Evolutionary conservation across 2,329 filamentous ascomycete genomes (phyloP), one percentile per base, ranked within the genome.

Genomic region (Aspergillus thermomutatus): DNA sequence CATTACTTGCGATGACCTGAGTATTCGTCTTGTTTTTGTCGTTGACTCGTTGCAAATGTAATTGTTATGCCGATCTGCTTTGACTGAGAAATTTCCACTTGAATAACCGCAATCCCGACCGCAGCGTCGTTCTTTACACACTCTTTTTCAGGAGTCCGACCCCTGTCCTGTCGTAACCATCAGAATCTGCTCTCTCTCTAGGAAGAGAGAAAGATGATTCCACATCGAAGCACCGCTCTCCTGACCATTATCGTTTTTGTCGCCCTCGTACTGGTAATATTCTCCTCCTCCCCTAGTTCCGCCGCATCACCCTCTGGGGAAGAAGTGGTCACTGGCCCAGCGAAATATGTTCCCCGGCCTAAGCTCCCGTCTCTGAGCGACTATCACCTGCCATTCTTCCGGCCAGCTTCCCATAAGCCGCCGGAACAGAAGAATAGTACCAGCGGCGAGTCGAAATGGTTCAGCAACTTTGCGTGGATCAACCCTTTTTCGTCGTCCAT

Each of bases 391-490:
- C 88, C 87, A 0, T 92, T 87, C 0, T 92, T 93, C 72, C 82
- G 83, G 43, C 83, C 84, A 43, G 83, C 86, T 21, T 82, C 86
- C 10, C 91, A 95, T 71, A 83, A 86, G 59, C 89, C 87, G 2
- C 82, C 86, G 40, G 82, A 87, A 53, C 88, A 92, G 72, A 84
- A 86, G 61, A 91, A 93, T 72, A 92, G 90, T 69, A 89, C 88
- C 4, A 87, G 84, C 69, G 89, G 87, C 50, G 89, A 89, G 59
- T 87, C 89, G 34, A 87, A 86, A 58, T 97, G 93, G 93, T 90
- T 91, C 75, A 87, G 85, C 61, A 87, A 96, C 72, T 95, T 89
- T 87, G 91, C 88, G 71, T 97, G 92, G 92, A 82, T 90, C 66
- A 90, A 89, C 59, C 91, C 92, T 2, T 97, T 97, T 73, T 96